Conservation (phyloP, 2,329 filamentous ascomycete species). For the Colletotrichum salicis region DNA sequence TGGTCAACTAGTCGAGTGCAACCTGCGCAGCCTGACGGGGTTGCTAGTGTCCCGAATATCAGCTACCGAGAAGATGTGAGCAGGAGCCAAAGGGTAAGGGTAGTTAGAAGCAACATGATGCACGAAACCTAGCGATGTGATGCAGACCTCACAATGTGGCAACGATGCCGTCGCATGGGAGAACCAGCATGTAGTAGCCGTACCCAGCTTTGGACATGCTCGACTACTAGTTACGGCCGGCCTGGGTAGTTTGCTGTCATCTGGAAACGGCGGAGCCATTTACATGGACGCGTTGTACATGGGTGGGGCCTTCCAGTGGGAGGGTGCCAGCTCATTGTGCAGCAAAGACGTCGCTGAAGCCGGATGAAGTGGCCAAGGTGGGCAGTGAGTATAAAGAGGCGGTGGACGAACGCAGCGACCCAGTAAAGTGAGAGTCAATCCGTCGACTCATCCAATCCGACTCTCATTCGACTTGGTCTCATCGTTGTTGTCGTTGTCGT, state of each 20-base stretch:
- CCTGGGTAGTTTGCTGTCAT: slow-evolving; percentile 16
- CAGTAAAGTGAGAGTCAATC: neutral
- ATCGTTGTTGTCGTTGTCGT: neutral
- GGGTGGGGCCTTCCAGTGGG: slow-evolving; percentile 36
- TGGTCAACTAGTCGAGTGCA: slow-evolving; percentile 6
- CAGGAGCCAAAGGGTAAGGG: neutral
- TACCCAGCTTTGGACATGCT: slow-evolving; percentile 11
- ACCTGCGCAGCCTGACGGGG: neutral
- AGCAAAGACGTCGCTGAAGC: slow-evolving; percentile 35
- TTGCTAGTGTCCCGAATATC: neutral
- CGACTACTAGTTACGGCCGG: slow-evolving; percentile 16
- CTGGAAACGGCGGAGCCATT: slow-evolving; percentile 32
- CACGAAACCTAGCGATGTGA: slow-evolving; percentile 1
- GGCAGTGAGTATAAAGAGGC: slow-evolving; percentile 32
- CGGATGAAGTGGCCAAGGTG: slow-evolving; percentile 24
- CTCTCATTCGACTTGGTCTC: neutral
- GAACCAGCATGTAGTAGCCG: slow-evolving; percentile 10
- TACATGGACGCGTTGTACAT: slow-evolving; percentile 35
- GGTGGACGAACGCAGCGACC: slow-evolving; percentile 28
- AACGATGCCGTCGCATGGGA: neutral
- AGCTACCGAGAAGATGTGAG: neutral
- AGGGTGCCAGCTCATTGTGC: slow-evolving; percentile 38
- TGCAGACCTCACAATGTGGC: neutral
- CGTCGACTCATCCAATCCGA: neutral
- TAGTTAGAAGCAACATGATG: slow-evolving; percentile 18